Conservation (phyloP, 2,329 filamentous ascomycete species). For the Zymoseptoria passerinii region DNA sequence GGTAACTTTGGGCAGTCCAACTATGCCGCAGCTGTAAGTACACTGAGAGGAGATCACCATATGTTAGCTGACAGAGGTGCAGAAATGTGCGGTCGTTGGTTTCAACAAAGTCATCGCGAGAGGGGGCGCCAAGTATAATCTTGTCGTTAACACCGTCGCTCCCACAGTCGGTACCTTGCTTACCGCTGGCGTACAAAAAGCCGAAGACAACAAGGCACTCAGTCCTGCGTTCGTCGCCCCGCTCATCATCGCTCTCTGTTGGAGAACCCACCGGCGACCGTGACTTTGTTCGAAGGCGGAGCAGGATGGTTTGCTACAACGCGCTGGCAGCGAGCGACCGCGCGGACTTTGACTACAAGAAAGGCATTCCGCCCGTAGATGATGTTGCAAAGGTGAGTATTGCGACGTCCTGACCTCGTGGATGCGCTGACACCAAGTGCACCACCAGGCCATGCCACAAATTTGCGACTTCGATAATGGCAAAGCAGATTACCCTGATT, state of each 20-base stretch:
- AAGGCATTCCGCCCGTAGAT: slow-evolving; percentile 10
- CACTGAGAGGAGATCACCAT: too few species aligned
- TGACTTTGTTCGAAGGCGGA: slow-evolving; percentile 83
- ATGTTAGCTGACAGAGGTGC: too few species aligned
- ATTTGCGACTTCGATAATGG: not conserved
- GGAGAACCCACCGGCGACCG: slow-evolving; percentile 76
- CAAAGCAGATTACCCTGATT: not conserved
- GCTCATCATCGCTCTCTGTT: slow-evolving; percentile 73
- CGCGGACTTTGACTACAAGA: slow-evolving; percentile 56
- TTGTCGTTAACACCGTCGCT: slow-evolving; percentile 82
- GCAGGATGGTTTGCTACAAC: slow-evolving; percentile 84
- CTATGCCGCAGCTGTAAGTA: slow-evolving; percentile 57
- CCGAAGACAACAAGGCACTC: slow-evolving; percentile 93
- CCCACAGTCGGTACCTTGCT: slow-evolving; percentile 89
- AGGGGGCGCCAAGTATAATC: slow-evolving; percentile 95
- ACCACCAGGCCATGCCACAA: not conserved
- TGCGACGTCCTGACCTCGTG: too few species aligned
- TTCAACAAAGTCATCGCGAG: slow-evolving; percentile 96
- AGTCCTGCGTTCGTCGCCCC: slow-evolving; percentile 96
- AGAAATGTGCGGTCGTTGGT: slow-evolving; percentile 82
- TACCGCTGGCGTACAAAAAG: slow-evolving; percentile 85
- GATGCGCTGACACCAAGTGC: too few species aligned
- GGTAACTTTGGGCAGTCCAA: slow-evolving; percentile 98
- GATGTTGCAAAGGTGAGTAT: slow-evolving; percentile 7
- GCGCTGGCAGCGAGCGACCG: slow-evolving; percentile 88